A percentile compares a stretch with the other conserved stretches of the same genome.
Evolutionary conservation across 805 yeast species (phyloP).

Genomic region (Wickerhamomyces chambardii): DNA sequence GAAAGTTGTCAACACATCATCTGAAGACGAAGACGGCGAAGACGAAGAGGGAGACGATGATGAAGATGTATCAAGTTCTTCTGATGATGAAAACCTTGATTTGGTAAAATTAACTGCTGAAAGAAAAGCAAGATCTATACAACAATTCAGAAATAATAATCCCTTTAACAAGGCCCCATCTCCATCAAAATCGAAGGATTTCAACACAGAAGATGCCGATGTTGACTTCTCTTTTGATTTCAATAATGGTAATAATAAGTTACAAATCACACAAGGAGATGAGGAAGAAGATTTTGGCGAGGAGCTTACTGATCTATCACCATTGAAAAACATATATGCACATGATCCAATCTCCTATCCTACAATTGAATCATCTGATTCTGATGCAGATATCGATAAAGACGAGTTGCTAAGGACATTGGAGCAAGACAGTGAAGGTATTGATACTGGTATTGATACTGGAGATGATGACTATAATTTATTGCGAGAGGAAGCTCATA

Average conservation of each 20-base stretch:
- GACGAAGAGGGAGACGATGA: conserved; percentile 27
- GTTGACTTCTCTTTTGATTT: conserved; percentile 32
- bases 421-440: conserved; percentile 23
- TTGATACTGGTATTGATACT: conserved; percentile 25
- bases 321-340: conserved; percentile 7
- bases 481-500: conserved; percentile 32
- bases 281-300: conserved; percentile 58
- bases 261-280: conserved; percentile 8
- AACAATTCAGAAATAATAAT: conserved; percentile 29
- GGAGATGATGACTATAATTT: conserved; percentile 25
- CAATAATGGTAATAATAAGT: conserved; percentile 30
- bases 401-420: conserved; percentile 31
- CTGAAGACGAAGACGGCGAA: conserved; percentile 23
- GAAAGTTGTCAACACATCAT: conserved; percentile 21
- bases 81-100: conserved; percentile 64
- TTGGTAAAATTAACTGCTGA: conserved; percentile 66
- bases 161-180: conserved; percentile 18
- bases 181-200: conserved; percentile 2
- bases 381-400: conserved; percentile 56
- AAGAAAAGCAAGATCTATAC: conserved; percentile 47
- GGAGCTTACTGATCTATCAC: conserved; percentile 24
- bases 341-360: conserved; percentile 14
- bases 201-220: conserved; percentile 21
- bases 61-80: conserved; percentile 34
- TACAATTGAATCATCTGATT: conserved; percentile 22